Base-by-base conservation (phyloP, 2,329 filamentous ascomycete species). In the Sphaerulina musiva region DNA sequence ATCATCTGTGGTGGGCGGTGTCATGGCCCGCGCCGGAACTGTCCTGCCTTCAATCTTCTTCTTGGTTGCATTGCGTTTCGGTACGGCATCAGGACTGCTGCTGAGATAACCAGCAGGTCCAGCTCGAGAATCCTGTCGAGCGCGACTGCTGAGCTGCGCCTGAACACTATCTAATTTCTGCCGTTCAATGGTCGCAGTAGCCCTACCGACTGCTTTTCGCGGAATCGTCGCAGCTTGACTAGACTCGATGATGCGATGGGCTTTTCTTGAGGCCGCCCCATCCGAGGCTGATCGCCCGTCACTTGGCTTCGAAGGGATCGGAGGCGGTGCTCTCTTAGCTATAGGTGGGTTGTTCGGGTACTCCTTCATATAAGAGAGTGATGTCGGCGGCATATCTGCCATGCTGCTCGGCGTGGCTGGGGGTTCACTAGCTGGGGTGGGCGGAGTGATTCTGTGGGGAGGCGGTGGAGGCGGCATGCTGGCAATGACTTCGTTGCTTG, bases 361-460 rank as follows among this genome's bases (percentile, higher is more conserved):
- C 57, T 79, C 77, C 56, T 75, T 77, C 57, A 77, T 71, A 60
- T 79, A 79, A 4, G 66, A 63, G 12, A 68, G 54, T 4, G 65
- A 63, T 7, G 56, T 64, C 8, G 51, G 58, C 50, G 36, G 60
- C 49, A 54, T 56, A 29, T 57, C 46, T 14, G 56, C 31, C 14
- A 55, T 54, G 14, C 41, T 54, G 10, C 47, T 40, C 9, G 53
- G 45, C 11, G 34, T 46, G 31, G 49, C 20, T 29, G 39, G 10
- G 17, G 44, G 38, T n/a, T 57, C 48, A 23, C 14, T 39, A 6
- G 57, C 12, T n/a, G 48, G 32, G 17, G 50, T 51, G 3, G 56
- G 50, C 14, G 58, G 44, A 54, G 61, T 26, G 57, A 48, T 47
- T 42, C 53, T 34, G 46, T 63, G 62, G 12, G 64, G 65, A 14